Evolutionary conservation across 2,329 filamentous ascomycete genomes (phyloP).

Genomic region (Fusarium bulbicola): DNA sequence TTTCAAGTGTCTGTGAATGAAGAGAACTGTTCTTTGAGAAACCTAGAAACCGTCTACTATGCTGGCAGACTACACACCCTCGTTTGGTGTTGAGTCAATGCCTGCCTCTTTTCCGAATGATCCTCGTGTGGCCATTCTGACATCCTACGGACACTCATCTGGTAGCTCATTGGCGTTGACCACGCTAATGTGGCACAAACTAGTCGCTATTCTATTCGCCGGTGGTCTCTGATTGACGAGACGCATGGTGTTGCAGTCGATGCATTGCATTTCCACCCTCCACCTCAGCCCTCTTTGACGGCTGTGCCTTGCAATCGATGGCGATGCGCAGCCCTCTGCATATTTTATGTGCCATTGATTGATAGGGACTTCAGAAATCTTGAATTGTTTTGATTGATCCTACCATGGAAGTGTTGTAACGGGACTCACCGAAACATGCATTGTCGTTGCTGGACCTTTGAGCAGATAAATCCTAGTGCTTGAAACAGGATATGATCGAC

Average conservation of each 20-base stretch:
- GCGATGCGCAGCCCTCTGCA: slow-evolving; percentile 36
- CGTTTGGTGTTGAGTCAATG: slow-evolving; percentile 4
- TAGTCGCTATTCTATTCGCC: slow-evolving; percentile 7
- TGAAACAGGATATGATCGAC: slow-evolving; percentile 12
- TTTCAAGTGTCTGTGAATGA: not conserved
- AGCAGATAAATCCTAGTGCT: slow-evolving; percentile 5
- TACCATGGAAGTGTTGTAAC: not conserved
- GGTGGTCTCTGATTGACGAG: slow-evolving; percentile 7
- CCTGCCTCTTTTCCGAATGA: slow-evolving; percentile 11
- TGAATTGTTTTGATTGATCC: not conserved
- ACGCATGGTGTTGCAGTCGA: slow-evolving; percentile 16
- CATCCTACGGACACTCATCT: not conserved
- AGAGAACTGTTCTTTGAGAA: not conserved
- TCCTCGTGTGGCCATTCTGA: slow-evolving; percentile 19
- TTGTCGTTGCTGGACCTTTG: not conserved
- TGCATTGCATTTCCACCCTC: slow-evolving; percentile 40
- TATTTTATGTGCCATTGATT: not conserved
- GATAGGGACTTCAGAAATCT: not conserved
- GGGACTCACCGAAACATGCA: slow-evolving; percentile 1
- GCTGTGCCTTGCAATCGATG: slow-evolving; percentile 40
- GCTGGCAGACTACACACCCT: not conserved
- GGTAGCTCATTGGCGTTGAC: slow-evolving; percentile 14
- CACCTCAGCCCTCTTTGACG: slow-evolving; percentile 43
- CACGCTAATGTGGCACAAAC: not conserved
- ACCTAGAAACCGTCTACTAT: not conserved